Percentiles rank a stretch among this genome's conserved stretches.
Conservation (phyloP, 805 yeast species). For the Nakazawaea ambrosiae region DNA sequence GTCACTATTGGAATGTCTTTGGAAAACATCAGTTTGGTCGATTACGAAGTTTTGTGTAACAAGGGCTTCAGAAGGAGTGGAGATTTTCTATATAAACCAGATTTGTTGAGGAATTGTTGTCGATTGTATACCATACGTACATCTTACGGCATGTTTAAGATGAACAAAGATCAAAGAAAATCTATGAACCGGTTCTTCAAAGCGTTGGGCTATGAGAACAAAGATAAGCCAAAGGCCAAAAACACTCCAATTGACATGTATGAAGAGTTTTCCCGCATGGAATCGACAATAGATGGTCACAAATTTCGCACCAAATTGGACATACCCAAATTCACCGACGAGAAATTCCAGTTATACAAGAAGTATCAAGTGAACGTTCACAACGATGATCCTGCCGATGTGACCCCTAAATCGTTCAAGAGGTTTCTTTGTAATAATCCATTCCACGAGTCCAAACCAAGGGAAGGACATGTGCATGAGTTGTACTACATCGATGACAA, state of each 20-base stretch:
- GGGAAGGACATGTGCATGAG: constrained; percentile 67
- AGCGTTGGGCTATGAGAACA: constrained; percentile 21
- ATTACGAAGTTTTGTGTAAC: constrained; percentile 62
- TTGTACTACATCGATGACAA: constrained; percentile 59
- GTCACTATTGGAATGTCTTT: constrained; percentile 32
- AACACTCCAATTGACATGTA: constrained; percentile 14
- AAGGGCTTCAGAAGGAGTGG: constrained; percentile 82
- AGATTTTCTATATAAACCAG: constrained; percentile 46
- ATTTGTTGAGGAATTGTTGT: constrained; percentile 69
- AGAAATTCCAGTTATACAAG: constrained; percentile 55
- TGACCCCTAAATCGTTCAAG: constrained; percentile 41
- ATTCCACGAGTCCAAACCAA: constrained; percentile 27
- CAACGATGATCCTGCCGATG: constrained; percentile 44
- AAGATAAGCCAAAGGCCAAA: constrained; percentile 2
- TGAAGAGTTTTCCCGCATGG: constrained; percentile 13
- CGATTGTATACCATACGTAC: constrained; percentile 74
- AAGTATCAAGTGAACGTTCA: constrained; percentile 72
- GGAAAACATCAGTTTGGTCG: constrained; percentile 37
- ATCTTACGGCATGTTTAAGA: constrained; percentile 32
- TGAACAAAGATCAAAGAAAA: constrained; percentile 63
- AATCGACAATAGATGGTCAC: constrained; percentile 9
- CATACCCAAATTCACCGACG: constrained; percentile 42
- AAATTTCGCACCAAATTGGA: constrained; percentile 39
- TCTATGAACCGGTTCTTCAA: constrained; percentile 53
- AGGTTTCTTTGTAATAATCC: constrained; percentile 69